A percentile compares a stretch with the other conserved stretches of the same genome.
These are phyloP conservation scores for Oidiodendron maius DNA, from an alignment of 495 filamentous ascomycete genomes.

Conservation along the genomic window DNA sequence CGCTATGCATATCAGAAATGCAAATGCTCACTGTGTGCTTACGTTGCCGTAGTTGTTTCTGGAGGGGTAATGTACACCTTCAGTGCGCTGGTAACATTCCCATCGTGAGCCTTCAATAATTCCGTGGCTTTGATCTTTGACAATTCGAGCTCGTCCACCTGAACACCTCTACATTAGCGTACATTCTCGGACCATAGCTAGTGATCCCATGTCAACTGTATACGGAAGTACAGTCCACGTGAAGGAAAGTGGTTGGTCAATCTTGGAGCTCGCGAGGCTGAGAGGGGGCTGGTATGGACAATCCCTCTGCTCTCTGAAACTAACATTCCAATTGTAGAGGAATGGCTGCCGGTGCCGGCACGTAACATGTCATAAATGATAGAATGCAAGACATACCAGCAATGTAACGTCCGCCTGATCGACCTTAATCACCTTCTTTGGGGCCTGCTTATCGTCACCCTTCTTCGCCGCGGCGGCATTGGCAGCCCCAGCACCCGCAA, in stretches of 20 bases:
- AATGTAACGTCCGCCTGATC: conserved; percentile 58
- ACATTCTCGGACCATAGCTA: background rate
- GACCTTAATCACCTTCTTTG: conserved; percentile 58
- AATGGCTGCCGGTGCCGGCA: background rate
- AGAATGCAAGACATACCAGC: conserved; percentile 47
- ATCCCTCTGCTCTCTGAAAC: background rate
- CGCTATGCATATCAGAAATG: conserved; percentile 12
- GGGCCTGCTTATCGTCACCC: conserved; percentile 35
- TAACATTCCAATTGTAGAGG: background rate
- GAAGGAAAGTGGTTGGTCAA: background rate
- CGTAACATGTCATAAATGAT: too few relatives aligned
- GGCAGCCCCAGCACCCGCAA: conserved; percentile 38
- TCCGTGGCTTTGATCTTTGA: conserved; percentile 79
- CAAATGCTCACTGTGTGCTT: background rate
- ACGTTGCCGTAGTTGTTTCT: background rate
- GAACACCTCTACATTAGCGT: conserved; percentile 8
- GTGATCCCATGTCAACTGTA: too few relatives aligned
- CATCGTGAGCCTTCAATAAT: conserved; percentile 71
- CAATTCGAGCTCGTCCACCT: conserved; percentile 78
- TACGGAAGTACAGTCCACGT: background rate
- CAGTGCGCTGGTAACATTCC: conserved; percentile 67
- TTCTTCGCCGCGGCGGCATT: conserved; percentile 27
- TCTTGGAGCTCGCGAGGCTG: background rate
- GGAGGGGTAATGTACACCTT: conserved; percentile 39
- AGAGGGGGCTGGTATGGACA: background rate